phyloP scores from a whole-genome alignment of 495 filamentous ascomycete genomes.

The Tuber indicum region DNA sequence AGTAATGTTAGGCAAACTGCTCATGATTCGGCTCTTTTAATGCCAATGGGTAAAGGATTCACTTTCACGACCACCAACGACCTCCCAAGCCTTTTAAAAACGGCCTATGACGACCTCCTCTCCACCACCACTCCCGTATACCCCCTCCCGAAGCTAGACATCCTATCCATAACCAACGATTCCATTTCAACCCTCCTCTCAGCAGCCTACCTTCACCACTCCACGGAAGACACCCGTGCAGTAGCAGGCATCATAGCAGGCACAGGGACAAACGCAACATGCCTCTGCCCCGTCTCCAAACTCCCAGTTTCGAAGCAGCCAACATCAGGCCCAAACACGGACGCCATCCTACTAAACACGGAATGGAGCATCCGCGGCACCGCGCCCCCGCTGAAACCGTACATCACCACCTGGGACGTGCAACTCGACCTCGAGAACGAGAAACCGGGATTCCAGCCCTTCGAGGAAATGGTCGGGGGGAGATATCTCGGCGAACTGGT shows the following conservation, averaged over 20 bases:
- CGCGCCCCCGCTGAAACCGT: conserved; percentile 58
- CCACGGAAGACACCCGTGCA: conserved; percentile 61
- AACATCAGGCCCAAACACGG: conserved; percentile 41
- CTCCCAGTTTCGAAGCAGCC: conserved; percentile 59
- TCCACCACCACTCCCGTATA: conserved; percentile 30
- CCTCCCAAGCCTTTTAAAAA: conserved; percentile 60
- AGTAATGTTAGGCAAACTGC: conserved; percentile 58
- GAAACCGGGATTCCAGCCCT: conserved; percentile 72
- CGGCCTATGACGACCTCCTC: conserved; percentile 58
- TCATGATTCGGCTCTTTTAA: conserved; percentile 66
- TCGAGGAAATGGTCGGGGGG: conserved; percentile 82
- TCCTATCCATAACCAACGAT: conserved; percentile 76
- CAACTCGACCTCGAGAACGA: conserved; percentile 60
- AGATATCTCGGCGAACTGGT: conserved; percentile 80
- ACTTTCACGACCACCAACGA: conserved; percentile 66
- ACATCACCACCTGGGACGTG: conserved; percentile 65
- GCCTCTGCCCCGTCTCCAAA: conserved; percentile 56
- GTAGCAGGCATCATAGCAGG: conserved; percentile 77
- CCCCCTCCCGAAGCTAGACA: conserved; percentile 58
- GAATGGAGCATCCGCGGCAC: conserved; percentile 80
- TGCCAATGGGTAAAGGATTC: conserved; percentile 87
- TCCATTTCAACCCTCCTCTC: conserved; percentile 73
- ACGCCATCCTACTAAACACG: conserved; percentile 70
- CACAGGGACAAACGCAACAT: conserved; percentile 79
- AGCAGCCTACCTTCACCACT: conserved; percentile 59